Evolutionary conservation across 495 filamentous ascomycete genomes (phyloP).

Genomic region (Tuber borchii): DNA sequence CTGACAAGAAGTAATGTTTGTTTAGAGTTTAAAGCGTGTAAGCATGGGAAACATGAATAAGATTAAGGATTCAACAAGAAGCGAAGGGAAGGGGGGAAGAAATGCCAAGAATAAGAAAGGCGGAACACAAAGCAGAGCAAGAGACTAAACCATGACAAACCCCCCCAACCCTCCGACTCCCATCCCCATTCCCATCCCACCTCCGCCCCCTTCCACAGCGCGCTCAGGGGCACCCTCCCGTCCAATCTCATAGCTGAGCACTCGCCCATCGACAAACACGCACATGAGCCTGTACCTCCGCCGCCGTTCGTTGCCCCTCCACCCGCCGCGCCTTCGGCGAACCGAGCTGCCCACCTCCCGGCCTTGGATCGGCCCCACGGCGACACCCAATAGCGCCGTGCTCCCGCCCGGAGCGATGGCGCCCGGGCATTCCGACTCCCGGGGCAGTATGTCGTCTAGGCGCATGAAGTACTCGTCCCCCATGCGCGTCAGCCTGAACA

Average conservation of each 20-base stretch:
- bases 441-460: constrained; percentile 35
- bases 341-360: constrained; percentile 42
- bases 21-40: background rate
- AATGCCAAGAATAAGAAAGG: background rate
- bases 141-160: constrained; percentile 29
- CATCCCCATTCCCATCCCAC: constrained; percentile 13
- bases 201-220: constrained; percentile 9
- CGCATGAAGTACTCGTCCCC: constrained; percentile 42
- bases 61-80: background rate
- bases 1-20: constrained; percentile 4
- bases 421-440: constrained; percentile 16
- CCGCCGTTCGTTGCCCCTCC: constrained; percentile 24
- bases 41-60: too few species aligned
- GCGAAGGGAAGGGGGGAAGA: background rate
- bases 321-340: constrained; percentile 18
- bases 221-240: constrained; percentile 24
- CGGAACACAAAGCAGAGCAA: background rate
- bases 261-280: constrained; percentile 65
- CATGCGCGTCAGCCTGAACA: constrained; percentile 62
- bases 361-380: constrained; percentile 59
- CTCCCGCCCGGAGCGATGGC: background rate
- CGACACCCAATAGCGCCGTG: constrained; percentile 51
- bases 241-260: constrained; percentile 74
- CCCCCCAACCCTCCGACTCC: constrained; percentile 18
- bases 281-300: constrained; percentile 65